Evolutionary conservation across 805 yeast species (phyloP).

Genomic region (Teunomyces tritomae): DNA sequence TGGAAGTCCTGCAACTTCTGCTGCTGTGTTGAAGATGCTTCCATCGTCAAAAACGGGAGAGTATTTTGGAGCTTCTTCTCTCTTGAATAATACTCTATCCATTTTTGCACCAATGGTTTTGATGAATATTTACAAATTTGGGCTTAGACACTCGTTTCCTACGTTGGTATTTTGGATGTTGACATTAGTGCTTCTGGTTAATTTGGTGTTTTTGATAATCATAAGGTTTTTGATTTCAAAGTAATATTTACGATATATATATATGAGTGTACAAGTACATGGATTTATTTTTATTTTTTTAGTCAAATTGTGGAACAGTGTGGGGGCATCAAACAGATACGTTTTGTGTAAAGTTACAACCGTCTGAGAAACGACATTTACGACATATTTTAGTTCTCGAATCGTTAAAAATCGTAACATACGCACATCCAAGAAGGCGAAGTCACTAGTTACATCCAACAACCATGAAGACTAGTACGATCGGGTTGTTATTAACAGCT

Average conservation of each 20-base stretch:
- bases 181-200: neutral
- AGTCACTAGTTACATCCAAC: neutral
- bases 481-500: neutral
- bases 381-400: neutral
- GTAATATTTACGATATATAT: neutral
- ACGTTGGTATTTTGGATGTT: slow-evolving; percentile 11
- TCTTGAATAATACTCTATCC: slow-evolving; percentile 49
- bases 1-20: slow-evolving; percentile 56
- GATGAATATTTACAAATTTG: slow-evolving; percentile 42
- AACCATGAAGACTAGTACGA: neutral
- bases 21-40: slow-evolving; percentile 58
- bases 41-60: slow-evolving; percentile 62
- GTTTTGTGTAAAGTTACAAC: neutral
- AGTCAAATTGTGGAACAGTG: neutral
- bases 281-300: too few species aligned
- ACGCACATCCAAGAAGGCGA: neutral
- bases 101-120: slow-evolving; percentile 49
- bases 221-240: neutral
- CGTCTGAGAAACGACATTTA: neutral
- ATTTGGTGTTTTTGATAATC: neutral
- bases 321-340: neutral
- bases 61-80: slow-evolving; percentile 65
- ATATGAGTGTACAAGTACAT: too few species aligned
- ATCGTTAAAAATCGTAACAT: neutral
- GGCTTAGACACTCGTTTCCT: slow-evolving; percentile 12